Evolutionary conservation across 306 rosid species (phyloP).

Genomic region (Vigna reflexopilosa): DNA sequence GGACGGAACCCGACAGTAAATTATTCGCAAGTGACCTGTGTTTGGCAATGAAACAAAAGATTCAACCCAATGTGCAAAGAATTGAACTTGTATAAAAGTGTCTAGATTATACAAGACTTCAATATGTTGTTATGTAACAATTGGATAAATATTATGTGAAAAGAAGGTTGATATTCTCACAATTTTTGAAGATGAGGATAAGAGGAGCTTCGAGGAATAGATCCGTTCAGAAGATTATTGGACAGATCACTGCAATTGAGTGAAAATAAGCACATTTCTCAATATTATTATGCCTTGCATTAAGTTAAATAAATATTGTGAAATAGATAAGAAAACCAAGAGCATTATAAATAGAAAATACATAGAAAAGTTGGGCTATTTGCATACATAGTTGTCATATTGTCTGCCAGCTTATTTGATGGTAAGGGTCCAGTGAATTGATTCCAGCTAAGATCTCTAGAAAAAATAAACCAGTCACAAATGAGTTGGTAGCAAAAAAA

Average conservation of each 20-base stretch:
- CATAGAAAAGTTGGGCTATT: conserved; percentile 21
- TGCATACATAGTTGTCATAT: conserved; percentile 81
- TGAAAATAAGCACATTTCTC: conserved; percentile 26
- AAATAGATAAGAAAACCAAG: conserved; percentile 33
- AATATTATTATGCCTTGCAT: conserved; percentile 10
- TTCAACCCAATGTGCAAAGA: conserved; percentile 34
- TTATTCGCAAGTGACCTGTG: conserved; percentile 68
- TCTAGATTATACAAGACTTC: conserved; percentile 26
- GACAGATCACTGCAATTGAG: conserved; percentile 67
- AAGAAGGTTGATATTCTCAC: conserved; percentile 58
- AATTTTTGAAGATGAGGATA: conserved; percentile 71
- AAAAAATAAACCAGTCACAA: conserved; percentile 46
- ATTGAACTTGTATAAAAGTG: conserved; percentile 11
- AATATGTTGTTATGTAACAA: conserved; percentile 1
- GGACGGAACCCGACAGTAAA: conserved; percentile 59
- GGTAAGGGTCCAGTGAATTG: conserved; percentile 70
- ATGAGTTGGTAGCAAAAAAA: conserved; percentile 34
- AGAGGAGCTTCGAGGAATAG: conserved; percentile 60
- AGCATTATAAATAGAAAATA: conserved; percentile 13
- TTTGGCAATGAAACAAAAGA: conserved; percentile 40
- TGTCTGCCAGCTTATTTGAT: conserved; percentile 57
- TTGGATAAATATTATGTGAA: conserved; percentile 24
- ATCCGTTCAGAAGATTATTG: conserved; percentile 69
- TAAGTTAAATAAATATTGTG: conserved; percentile 27
- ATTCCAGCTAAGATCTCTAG: conserved; percentile 91